Evolutionary conservation across 2,329 filamentous ascomycete species (phyloP), one percentile per base, ranked within the genome.

Genomic region (Biscogniauxia sp.): DNA sequence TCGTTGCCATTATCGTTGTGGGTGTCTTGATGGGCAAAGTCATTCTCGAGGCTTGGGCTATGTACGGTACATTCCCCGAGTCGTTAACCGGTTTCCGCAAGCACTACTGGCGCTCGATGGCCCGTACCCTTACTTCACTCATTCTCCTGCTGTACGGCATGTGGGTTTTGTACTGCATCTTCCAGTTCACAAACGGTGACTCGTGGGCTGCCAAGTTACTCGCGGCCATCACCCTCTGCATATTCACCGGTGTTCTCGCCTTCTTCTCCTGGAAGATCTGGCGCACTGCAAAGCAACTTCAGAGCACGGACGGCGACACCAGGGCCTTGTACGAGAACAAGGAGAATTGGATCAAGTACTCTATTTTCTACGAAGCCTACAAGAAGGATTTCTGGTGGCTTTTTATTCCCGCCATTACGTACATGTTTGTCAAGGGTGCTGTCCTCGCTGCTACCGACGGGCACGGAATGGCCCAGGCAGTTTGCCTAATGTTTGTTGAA

Each of bases 371-470:
- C 80, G 95, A 98, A 71, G 89, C 89, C 69, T 98, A 97, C 82
- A 93, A 92, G 79, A 92, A 91, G 76, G 87, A 88, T 69, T 97
- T 94, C 80, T 99, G 95, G 95, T 98, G 94, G 94, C 78, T 97
- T 23, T 98, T 99, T 73, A 84, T 98, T 15, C 95, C 95, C 0
- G 82, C 85, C 63, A 97, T 98, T 71, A 63, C 93, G 65, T 98
- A 98, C 81, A 90, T 93, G 81, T 93, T 97, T 72, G 88, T 87
- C 73, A 95, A 95, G 79, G 93, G 94, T 58, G 89, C 88, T 63
- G 87, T 94, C 60, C 88, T 98, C 66, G 94, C 94, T 15, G 91
- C 87, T 28, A 92, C 86, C 51, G 90, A 97, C 71, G 93, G 93
- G 13, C 87, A 96, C 72, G 95, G 93, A 54, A 84, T 96, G 75